These are phyloP conservation scores for Dorcoceras hygrometricum DNA, from an alignment of 257 asterid genomes.

Conservation along the genomic window DNA sequence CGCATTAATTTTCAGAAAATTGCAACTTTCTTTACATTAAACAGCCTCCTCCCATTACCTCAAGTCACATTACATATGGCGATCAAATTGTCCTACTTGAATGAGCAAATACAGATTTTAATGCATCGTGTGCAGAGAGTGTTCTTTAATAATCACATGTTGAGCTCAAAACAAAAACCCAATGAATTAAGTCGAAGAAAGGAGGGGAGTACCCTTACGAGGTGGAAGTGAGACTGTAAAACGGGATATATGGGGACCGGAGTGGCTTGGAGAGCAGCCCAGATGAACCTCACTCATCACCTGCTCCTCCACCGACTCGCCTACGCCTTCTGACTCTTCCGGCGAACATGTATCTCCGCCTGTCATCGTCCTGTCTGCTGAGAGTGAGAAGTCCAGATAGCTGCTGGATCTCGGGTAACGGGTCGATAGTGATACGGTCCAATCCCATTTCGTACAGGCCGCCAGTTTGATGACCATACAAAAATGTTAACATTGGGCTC, in stretches of 20 bases:
- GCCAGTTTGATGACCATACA: too few species aligned
- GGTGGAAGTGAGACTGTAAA: conserved; percentile 61
- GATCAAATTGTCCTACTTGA: background rate
- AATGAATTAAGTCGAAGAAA: background rate
- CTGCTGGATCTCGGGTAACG: too few species aligned
- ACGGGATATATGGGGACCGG: conserved; percentile 61
- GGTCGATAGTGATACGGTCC: too few species aligned
- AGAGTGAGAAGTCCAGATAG: too few species aligned
- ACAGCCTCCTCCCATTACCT: background rate
- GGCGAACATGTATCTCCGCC: background rate
- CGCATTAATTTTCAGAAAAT: background rate
- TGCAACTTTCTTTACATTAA: background rate
- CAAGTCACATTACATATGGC: background rate
- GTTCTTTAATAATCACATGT: background rate
- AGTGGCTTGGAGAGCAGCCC: conserved; percentile 76
- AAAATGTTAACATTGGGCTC: too few species aligned
- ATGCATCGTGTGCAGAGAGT: background rate
- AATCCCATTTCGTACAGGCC: too few species aligned
- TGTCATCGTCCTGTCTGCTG: too few species aligned
- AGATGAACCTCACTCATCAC: conserved; percentile 97
- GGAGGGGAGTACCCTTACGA: conserved; percentile 31
- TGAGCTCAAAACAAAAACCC: background rate
- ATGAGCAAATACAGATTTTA: background rate
- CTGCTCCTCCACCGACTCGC: conserved; percentile 46
- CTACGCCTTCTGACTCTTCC: conserved; percentile 19